Evolutionary conservation across 2,329 filamentous ascomycete species (phyloP).

Genomic region (Leptodontidium sp.): DNA sequence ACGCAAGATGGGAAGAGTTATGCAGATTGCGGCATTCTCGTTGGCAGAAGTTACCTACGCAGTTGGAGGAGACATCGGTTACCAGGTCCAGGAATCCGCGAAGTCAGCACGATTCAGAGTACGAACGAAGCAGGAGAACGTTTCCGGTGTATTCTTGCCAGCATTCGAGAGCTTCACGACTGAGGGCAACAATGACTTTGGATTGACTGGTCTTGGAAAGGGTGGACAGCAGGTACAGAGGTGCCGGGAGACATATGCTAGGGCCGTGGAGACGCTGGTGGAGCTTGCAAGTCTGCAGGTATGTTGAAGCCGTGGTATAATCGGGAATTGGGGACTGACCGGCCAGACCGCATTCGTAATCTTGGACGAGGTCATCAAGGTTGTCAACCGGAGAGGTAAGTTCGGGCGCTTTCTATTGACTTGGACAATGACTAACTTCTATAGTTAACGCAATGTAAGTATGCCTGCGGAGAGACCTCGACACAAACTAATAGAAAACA

Average conservation of each 20-base stretch:
- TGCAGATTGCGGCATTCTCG: constrained; percentile 99
- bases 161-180: constrained; percentile 90
- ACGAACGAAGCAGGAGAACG: constrained; percentile 96
- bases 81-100: constrained; percentile 96
- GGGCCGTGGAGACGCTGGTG: constrained; percentile 94
- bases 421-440: constrained; percentile 40
- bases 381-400: constrained; percentile 92
- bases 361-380: constrained; percentile 98
- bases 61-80: constrained; percentile 92
- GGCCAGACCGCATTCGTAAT: constrained; percentile 91
- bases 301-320: constrained; percentile 33
- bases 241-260: constrained; percentile 93
- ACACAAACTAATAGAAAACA: constrained; percentile 47
- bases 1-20: constrained; percentile 98
- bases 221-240: constrained; percentile 96
- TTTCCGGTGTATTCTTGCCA: constrained; percentile 93
- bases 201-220: constrained; percentile 92
- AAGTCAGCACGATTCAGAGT: constrained; percentile 93
- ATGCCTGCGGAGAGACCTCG: neutral
- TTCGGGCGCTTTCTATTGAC: constrained; percentile 21
- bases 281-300: constrained; percentile 92
- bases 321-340: constrained; percentile 22
- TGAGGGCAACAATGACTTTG: constrained; percentile 94
- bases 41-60: constrained; percentile 97
- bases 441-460: constrained; percentile 90